A percentile compares a stretch with the other conserved stretches of the same genome.
Evolutionary conservation across 2,329 filamentous ascomycete species (phyloP).

Genomic region (Cladophialophora psammophila): DNA sequence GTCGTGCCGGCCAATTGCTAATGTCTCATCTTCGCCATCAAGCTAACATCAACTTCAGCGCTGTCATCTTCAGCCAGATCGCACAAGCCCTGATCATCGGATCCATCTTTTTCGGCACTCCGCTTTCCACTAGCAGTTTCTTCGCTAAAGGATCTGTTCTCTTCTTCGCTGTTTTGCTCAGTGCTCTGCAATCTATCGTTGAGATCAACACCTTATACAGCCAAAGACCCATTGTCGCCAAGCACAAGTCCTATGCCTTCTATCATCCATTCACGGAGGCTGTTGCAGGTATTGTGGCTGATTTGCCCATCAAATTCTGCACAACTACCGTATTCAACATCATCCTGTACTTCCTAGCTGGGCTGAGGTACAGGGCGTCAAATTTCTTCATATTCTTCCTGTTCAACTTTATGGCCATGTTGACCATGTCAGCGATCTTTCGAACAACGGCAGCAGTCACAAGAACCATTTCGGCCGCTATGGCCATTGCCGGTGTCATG

Average conservation of each 20-base stretch:
- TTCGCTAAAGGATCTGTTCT: slow-evolving; percentile 70
- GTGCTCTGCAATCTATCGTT: slow-evolving; percentile 68
- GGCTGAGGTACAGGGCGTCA: slow-evolving; percentile 59
- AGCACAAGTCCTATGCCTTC: slow-evolving; percentile 65
- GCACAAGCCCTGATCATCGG: slow-evolving; percentile 68
- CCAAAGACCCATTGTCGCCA: slow-evolving; percentile 66
- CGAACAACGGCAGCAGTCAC: slow-evolving; percentile 64
- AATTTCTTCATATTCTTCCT: slow-evolving; percentile 69
- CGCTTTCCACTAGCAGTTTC: slow-evolving; percentile 63
- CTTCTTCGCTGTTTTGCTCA: slow-evolving; percentile 70
- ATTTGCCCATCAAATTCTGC: slow-evolving; percentile 64
- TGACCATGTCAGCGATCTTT: slow-evolving; percentile 67
- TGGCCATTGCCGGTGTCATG: slow-evolving; percentile 58
- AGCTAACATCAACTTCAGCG: slow-evolving; percentile 19
- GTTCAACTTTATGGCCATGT: slow-evolving; percentile 61
- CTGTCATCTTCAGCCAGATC: slow-evolving; percentile 68
- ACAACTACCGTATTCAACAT: slow-evolving; percentile 67
- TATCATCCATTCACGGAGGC: slow-evolving; percentile 62
- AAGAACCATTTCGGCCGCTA: slow-evolving; percentile 64
- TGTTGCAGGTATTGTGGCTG: slow-evolving; percentile 55
- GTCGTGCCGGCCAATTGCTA: slow-evolving; percentile 54
- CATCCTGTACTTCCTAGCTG: slow-evolving; percentile 70
- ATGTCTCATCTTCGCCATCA: slow-evolving; percentile 40
- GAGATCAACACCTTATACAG: slow-evolving; percentile 71
- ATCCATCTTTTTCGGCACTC: slow-evolving; percentile 71